Percentiles rank a stretch among this genome's conserved stretches.
Conservation (phyloP, 2,329 filamentous ascomycete species). For the Rhynchosporium secalis region DNA sequence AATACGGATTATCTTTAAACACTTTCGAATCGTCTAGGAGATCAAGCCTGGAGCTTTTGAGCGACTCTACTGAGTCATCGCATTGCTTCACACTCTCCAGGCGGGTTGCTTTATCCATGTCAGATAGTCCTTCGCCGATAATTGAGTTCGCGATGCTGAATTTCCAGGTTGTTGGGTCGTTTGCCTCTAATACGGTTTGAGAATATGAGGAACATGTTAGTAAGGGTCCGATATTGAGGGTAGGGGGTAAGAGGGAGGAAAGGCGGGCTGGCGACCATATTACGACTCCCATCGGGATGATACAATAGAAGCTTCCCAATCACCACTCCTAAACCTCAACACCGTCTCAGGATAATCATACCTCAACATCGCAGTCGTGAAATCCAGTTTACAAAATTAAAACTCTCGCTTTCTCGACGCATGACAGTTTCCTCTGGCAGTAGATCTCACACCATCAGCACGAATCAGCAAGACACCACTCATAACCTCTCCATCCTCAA, state of each 20-base stretch:
- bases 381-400: not conserved
- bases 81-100: not conserved
- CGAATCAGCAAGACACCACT: constrained; percentile 38
- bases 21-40: not conserved
- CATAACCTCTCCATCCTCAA: constrained; percentile 37
- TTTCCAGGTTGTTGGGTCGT: constrained; percentile 16
- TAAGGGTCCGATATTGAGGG: no score
- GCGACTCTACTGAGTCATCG: constrained; percentile 3
- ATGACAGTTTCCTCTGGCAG: constrained; percentile 37
- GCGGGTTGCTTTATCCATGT: not conserved
- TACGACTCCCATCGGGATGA: constrained; percentile 14
- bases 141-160: constrained; percentile 13
- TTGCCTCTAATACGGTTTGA: constrained; percentile 8
- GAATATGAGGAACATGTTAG: not conserved
- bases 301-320: constrained; percentile 7
- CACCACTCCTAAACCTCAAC: constrained; percentile 6
- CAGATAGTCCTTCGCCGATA: not conserved
- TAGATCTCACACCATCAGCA: constrained; percentile 40
- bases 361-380: constrained; percentile 7
- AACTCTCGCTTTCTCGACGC: constrained; percentile 28
- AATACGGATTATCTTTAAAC: constrained; percentile 14
- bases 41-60: constrained; percentile 5
- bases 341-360: constrained; percentile 11
- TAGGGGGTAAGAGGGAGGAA: not conserved
- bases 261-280: constrained; percentile 13